These are phyloP conservation scores for Schwanniomyces yamadae DNA, from an alignment of 805 yeast genomes.

Conservation along the genomic window DNA sequence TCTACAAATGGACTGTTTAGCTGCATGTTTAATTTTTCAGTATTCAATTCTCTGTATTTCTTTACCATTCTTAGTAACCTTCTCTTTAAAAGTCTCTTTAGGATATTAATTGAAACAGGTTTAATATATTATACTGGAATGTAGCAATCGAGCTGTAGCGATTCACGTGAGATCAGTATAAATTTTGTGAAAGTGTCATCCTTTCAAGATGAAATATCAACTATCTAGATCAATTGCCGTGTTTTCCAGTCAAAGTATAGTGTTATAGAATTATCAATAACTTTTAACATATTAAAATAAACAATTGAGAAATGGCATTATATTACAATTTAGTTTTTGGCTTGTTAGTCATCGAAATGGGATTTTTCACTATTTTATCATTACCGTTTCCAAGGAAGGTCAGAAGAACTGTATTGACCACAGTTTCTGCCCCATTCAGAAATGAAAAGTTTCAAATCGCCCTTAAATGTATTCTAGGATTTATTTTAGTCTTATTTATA, in stretches of 20 bases:
- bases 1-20: constrained; percentile 81
- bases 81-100: constrained; percentile 54
- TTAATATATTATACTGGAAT: too few species aligned
- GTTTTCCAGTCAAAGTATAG: too few species aligned
- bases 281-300: background rate
- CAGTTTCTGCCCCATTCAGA: constrained; percentile 67
- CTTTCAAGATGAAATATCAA: too few species aligned
- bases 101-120: constrained; percentile 36
- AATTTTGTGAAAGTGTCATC: too few species aligned
- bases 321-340: constrained; percentile 60
- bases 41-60: constrained; percentile 67
- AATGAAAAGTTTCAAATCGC: constrained; percentile 72
- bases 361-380: constrained; percentile 72
- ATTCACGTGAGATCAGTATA: too few species aligned
- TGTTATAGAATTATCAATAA: too few species aligned
- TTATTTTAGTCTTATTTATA: constrained; percentile 77
- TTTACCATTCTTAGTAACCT: constrained; percentile 73
- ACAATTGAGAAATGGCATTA: constrained; percentile 34
- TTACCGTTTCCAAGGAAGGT: constrained; percentile 78
- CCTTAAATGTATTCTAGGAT: constrained; percentile 77
- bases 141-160: too few species aligned
- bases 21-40: constrained; percentile 71
- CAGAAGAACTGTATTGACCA: constrained; percentile 64
- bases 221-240: too few species aligned
- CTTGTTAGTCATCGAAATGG: constrained; percentile 77